Conservation (phyloP, 805 yeast species). For the Saturnispora sanitii region DNA sequence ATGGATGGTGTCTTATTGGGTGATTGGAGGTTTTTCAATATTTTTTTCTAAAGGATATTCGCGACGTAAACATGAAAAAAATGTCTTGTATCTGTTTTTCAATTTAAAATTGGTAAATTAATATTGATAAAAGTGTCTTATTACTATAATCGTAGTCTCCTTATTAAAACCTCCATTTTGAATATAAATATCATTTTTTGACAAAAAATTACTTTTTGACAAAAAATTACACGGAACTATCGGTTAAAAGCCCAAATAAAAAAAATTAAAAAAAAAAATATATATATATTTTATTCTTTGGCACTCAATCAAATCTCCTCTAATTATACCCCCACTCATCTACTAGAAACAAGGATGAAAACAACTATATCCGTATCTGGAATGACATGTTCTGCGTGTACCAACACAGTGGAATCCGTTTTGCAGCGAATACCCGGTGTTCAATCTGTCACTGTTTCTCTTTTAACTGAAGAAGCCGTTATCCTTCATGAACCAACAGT, state of each 20-base stretch:
- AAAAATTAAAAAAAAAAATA: no score
- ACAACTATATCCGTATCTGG: slow-evolving; percentile 44
- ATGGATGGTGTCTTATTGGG: background rate
- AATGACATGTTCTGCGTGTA: slow-evolving; percentile 65
- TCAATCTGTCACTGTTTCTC: slow-evolving; percentile 44
- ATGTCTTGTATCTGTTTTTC: no score
- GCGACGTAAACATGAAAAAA: background rate
- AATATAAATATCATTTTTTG: no score
- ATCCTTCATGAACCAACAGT: slow-evolving; percentile 35
- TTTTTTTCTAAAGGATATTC: background rate
- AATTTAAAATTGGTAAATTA: no score
- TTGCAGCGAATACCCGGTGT: slow-evolving; percentile 29
- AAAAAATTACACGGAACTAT: no score
- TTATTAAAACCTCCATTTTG: background rate
- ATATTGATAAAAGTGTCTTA: no score
- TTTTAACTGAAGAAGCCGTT: slow-evolving; percentile 60
- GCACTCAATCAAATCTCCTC: background rate
- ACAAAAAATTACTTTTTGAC: no score
- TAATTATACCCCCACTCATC: background rate
- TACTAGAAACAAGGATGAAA: background rate
- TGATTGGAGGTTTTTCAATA: background rate
- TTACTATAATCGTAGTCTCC: background rate
- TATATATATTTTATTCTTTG: background rate
- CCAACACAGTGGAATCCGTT: slow-evolving; percentile 41
- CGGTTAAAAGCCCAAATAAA: background rate